Base-by-base conservation (phyloP, 176 grass and related monocot genomes). In the Oryza punctata region DNA sequence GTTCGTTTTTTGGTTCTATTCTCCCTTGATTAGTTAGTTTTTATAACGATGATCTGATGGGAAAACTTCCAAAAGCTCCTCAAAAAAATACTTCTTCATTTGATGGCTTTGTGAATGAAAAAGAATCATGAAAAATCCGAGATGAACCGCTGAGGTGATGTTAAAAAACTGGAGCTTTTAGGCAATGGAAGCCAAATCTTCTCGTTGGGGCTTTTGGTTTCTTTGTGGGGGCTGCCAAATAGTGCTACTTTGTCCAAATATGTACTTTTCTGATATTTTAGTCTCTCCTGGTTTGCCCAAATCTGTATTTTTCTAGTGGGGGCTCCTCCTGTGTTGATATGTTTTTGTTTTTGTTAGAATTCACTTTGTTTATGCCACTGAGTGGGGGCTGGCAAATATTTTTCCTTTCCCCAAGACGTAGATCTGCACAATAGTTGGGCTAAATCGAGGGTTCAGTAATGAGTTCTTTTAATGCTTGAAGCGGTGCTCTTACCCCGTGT, bases 361-460 rank as follows among this genome's bases (percentile, higher is more conserved):
- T 59, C 38, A 64, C 57, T 71, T 41, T 45, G 26, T 90, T 82
- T 81, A 78, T 70, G 78, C 66, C 67, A 15, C 72, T 73, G 57
- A 33, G 67, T 82, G 83, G 88, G 88, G 60, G 35, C 78, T 73
- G 12, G 15, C 67, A 78, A 38, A 90, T 72, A 33, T 67, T 77
- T 86, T 67, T 54, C 26, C 35, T 13, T 12, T 3, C 57, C 4
- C 52, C 19, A 37, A 24, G 35, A 10, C 24, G 7, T 73, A 67
- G 73, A 82, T 86, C 73, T 78, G 57, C 37, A 35, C 28, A 60
- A 67, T 82, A 21, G 61, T 72, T 57, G 10, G 65, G 59, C 30
- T 67, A 24, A 70, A 77, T 85, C 21, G 69, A 13, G 57, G 57
- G 32, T 59, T 82, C 63, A 27, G 37, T 77, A 50, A 41, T 41